Evolutionary conservation across 2,329 filamentous ascomycete species (phyloP), one percentile per base, ranked within the genome.

Genomic region (Microsporum ferrugineum): DNA sequence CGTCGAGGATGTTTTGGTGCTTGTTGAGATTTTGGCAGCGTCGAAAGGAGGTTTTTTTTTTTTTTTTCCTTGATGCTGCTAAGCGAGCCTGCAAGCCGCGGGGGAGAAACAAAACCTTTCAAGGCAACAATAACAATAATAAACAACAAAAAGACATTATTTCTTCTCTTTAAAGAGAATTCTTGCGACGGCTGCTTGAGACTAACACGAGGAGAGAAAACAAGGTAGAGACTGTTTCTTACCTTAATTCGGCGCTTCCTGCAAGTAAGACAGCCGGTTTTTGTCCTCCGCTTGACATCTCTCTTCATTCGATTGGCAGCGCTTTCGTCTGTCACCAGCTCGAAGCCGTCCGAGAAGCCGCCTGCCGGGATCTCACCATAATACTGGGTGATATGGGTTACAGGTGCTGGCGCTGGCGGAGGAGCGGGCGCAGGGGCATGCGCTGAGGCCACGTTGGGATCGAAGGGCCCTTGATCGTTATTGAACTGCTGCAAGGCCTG

Each of bases 201-300:
- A 27, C n/a, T 47, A 27, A 47, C n/a, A 29, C 3, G n/a, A 36
- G 29, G 17, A 17, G 31, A 14, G 12, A 57, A 61, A 38, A 39
- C 33, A 51, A 47, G 41, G 58, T 49, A 41, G 34, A 27, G 58
- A 51, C 39, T 5, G 12, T 34, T 61, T 76, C 81, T 74, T 76
- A 88, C 86, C 84, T 89, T 89, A 73, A 89, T 89, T 76, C 86
- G 79, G 68, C 86, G 79, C 72, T 84, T 84, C 69, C 82, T 77
- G 74, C 82, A 84, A 27, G 82, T 84, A 68, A 84, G 71, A 73
- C 86, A 89, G n/a, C 85, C 85, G 1, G 85, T 88, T 75, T 88
- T 88, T 61, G 87, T 89, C 70, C 87, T 80, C 66, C 86, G 80
- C 77, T 89, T 89, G 72, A 89, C 88, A 75, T 89, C 86, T 75